Evolutionary conservation across 2,329 filamentous ascomycete genomes (phyloP), one percentile per base, ranked within the genome.

Genomic region (Alternaria panax): DNA sequence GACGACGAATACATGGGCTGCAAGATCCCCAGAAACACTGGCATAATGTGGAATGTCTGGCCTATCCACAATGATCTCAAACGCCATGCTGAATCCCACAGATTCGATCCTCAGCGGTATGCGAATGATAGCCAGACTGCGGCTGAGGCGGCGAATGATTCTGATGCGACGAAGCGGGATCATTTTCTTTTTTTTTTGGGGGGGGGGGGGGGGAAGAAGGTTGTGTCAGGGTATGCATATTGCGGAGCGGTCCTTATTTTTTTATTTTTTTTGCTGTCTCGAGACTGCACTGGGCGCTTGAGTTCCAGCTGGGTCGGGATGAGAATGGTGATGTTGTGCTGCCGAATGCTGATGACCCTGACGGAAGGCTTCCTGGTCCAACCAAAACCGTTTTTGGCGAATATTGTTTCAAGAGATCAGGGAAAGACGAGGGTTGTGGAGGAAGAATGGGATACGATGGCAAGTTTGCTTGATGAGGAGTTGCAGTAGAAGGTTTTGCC

Each of bases 21-120:
- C 36, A 65, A 54, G n/a, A 75, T 81, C 12, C 79, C 79, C 0
- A 78, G 78, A 52, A 76, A 73, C 1, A 72, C 77, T 0, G 67
- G 71, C 12, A 60, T 79, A n/a, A 54, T 76, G 43, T 57, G 45
- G 38, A 79, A 80, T 43, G 71, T 73, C 0, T 81, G 77, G 77
- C 47, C 32, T 11, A 51, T 67, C 8, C 63, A 68, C 5, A 70
- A 62, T 68, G 83, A 87, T 59, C 74, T 78, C 2, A 63, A 73
- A 1, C 75, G 80, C 2, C 76, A 80, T 62, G 63, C 76, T 0
- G 70, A 83, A 20, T 83, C 83, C 0, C 66, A 75, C 2, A 62
- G 51, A 3, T 85, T 85, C 62, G 66, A 83, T 50, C 82, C 83
- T 0, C 75, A 74, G 3, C 75, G 81, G 2, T 83, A 67, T 53